Base-by-base conservation (phyloP, 1,284 basidiomycete species). In the Cystobasidium pallidum region DNA sequence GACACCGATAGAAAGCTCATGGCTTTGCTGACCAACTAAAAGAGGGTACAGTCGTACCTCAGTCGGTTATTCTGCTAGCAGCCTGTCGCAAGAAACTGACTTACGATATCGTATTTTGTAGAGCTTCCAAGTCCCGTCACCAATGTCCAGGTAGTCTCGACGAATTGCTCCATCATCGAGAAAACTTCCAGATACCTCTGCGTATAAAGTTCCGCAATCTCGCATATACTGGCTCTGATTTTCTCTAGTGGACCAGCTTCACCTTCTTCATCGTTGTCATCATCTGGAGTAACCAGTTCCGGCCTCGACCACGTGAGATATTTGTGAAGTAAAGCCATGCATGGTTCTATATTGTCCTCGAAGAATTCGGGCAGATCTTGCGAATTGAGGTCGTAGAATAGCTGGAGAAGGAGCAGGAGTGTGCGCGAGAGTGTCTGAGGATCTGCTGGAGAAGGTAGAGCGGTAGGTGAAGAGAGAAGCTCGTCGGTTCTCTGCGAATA, bases 341-440 rank as follows among this genome's bases (percentile, higher is more conserved):
- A 94, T 73, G 89, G 86, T 10, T 85, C 83, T 75, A 96, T 88
- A 52, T 89, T 85, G 79, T 99, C 95, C 80, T 99, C 95, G 78
- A 99, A 89, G 75, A 89, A 89, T 10, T 94, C 94, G 4, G 95
- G 94, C 26, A 99, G 84, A 81, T 99, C 95, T 77, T 99, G 96
- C 75, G 91, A 92, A 0, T 91, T 92, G 72, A 99, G 87, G 81
- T 99, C 96, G 78, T 95, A 90, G 83, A 90, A 99, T 36, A 98
- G 86, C 64, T 95, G 91, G 19, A 92, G 84, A 3, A 96, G 85
- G 4, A 91, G 84, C 15, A 89, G 86, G 83, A 94, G 88, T 0
- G 86, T 86, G 77, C 91, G 89, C 0, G 90, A 88, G 19, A 92
- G 82, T 58, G 80, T 82, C 65, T 78, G 81, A 66, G 81, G 81